phyloP scores from a whole-genome alignment of 306 rosid species.

The Comarum palustre region DNA sequence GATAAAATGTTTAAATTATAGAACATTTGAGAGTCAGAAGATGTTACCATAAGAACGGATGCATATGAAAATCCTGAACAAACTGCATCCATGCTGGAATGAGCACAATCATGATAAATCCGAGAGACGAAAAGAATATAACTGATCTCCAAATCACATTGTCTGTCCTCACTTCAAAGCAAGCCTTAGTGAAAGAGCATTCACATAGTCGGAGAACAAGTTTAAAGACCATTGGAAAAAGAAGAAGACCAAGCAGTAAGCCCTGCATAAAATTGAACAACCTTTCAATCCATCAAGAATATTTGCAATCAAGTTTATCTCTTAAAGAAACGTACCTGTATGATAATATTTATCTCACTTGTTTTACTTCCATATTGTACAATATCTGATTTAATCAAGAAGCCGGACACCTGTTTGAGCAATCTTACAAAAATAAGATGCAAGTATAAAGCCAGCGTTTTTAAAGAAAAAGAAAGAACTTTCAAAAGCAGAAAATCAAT shows the following conservation, averaged over 20 bases:
- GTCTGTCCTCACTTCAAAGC: constrained; percentile 48
- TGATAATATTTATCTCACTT: constrained; percentile 72
- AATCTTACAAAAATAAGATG: constrained; percentile 28
- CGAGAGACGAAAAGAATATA: constrained; percentile 56
- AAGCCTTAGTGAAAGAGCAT: constrained; percentile 37
- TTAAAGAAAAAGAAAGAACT: constrained; percentile 9
- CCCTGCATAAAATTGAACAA: constrained; percentile 60
- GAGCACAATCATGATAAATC: constrained; percentile 56
- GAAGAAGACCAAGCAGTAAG: constrained; percentile 81
- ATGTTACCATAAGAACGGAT: constrained; percentile 68
- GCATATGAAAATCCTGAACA: constrained; percentile 66
- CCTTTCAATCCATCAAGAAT: constrained; percentile 26
- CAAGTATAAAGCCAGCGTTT: constrained; percentile 18
- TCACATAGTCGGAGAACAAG: constrained; percentile 56
- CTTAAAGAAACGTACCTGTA: constrained; percentile 61
- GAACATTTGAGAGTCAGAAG: background rate
- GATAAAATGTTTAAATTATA: background rate
- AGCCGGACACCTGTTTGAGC: constrained; percentile 53
- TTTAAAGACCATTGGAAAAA: constrained; percentile 65
- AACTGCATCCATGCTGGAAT: constrained; percentile 82
- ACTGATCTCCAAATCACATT: constrained; percentile 56
- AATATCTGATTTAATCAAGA: constrained; percentile 42
- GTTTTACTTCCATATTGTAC: constrained; percentile 51
- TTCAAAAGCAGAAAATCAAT: constrained; percentile 9
- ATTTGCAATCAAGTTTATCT: constrained; percentile 24